These are phyloP conservation scores for Quercus glauca DNA, from an alignment of 306 rosid genomes.

Conservation along the genomic window DNA sequence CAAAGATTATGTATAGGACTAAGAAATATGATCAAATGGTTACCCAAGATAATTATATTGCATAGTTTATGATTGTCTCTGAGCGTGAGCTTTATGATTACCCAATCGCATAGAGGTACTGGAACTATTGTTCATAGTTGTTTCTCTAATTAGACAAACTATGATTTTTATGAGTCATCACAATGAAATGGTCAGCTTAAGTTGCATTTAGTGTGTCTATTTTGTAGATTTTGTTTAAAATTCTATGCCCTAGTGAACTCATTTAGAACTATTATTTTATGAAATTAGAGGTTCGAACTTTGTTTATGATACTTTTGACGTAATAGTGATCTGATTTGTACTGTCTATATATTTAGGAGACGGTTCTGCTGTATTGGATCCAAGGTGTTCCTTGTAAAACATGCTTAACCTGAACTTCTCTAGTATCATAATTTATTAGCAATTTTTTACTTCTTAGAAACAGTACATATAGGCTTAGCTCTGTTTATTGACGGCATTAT, in stretches of 20 bases:
- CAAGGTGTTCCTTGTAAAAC: not conserved
- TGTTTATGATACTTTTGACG: not conserved
- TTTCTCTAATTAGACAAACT: not conserved
- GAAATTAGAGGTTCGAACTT: not conserved
- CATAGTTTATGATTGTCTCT: not conserved
- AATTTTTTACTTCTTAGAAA: not conserved
- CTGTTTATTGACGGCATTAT: slow-evolving; percentile 12
- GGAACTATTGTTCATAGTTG: not conserved
- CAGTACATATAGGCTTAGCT: not conserved
- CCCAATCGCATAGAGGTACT: too few relatives aligned
- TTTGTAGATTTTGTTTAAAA: not conserved
- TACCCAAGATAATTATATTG: not conserved
- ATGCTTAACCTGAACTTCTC: not conserved
- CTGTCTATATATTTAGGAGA: not conserved
- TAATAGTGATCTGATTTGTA: not conserved
- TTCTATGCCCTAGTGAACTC: not conserved
- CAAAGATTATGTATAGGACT: not conserved
- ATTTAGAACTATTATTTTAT: not conserved
- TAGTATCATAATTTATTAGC: not conserved
- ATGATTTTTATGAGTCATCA: not conserved
- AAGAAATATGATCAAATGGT: not conserved
- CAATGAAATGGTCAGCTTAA: not conserved
- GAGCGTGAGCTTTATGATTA: not conserved
- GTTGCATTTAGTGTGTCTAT: not conserved
- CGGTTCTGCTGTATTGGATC: not conserved